Conservation (phyloP, 2,329 filamentous ascomycete genomes). For the Cordyceps fumosorosea region DNA sequence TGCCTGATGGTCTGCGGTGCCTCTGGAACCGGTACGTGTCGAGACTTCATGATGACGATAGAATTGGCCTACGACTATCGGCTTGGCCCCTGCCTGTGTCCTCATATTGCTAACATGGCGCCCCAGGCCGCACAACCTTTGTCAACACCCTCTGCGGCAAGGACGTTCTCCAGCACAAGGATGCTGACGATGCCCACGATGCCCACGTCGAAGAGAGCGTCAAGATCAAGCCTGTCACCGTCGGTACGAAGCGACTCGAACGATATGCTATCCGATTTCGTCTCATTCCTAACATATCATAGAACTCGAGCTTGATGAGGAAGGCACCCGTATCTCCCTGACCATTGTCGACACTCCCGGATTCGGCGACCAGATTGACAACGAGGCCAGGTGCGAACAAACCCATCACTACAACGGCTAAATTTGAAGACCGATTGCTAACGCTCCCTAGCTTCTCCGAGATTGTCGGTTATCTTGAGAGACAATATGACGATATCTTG, state of each 20-base stretch:
- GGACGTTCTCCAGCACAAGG: constrained; percentile 83
- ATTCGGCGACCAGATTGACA: constrained; percentile 98
- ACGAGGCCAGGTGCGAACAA: constrained; percentile 75
- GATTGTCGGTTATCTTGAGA: constrained; percentile 96
- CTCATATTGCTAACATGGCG: not conserved
- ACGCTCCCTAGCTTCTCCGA: constrained; percentile 69
- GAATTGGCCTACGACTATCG: not conserved
- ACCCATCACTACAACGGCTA: constrained; percentile 6
- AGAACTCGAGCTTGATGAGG: constrained; percentile 96
- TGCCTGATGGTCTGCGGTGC: constrained; percentile 99
- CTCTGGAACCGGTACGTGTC: constrained; percentile 82
- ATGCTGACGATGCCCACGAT: constrained; percentile 80
- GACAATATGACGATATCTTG: constrained; percentile 98
- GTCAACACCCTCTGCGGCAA: constrained; percentile 99
- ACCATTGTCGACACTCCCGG: constrained; percentile 98
- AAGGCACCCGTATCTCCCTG: constrained; percentile 94
- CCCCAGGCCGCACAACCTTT: constrained; percentile 87
- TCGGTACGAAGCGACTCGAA: constrained; percentile 55
- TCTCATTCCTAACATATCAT: constrained; percentile 17
- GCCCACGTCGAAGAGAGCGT: constrained; percentile 95
- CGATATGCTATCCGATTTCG: constrained; percentile 14
- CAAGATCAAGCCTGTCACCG: constrained; percentile 96
- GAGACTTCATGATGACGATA: not conserved
- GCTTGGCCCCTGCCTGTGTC: not conserved
- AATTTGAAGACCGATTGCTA: not conserved